Evolutionary conservation across 2,329 filamentous ascomycete species (phyloP), one percentile per base, ranked within the genome.

Genomic region (Pseudogymnoascus sp.): DNA sequence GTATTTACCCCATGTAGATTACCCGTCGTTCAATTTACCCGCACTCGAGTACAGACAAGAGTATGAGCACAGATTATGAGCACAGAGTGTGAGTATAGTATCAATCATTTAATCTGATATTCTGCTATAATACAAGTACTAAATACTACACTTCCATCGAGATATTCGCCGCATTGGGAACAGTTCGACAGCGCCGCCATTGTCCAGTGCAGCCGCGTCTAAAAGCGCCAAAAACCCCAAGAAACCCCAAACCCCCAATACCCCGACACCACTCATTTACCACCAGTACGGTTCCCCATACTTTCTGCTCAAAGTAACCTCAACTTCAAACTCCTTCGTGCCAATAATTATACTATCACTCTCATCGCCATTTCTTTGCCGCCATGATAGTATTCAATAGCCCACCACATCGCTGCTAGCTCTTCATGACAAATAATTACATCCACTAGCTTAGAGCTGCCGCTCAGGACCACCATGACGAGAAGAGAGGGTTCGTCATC

Each of bases 401-500:
- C 21, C 13, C 9, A 3, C 44, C 15, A n/a, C 9, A n/a, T n/a
- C 23, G 44, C 44, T 50, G 21, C 44, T 50, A 50, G 44, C 44
- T 50, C 44, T 50, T 50, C 44, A 50, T 50, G 44, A 50, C 44
- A 28, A 50, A 50, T 50, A 50, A 50, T 17, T 50, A 50, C 44
- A 50, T 60, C 28, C 53, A 21, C 35, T 60, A 35, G 17, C 17
- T 36, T 35, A 60, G 53, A 60, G 53, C 53, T 60, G 6, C 19
- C 53, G 28, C 53, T 60, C 28, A 35, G 17, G 53, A 19, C 53
- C 53, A 36, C 35, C 53, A 60, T 60, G 53, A 60, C 28, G 53
- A 60, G 35, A 21, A 60, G 53, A 33, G 35, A 60, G 10, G 28
- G 28, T 60, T 60, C 53, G 53, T 60, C 53, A 60, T 60, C 53